Evolutionary conservation across 306 rosid species (phyloP).

Genomic region (Chamaecrista fasciculata): DNA sequence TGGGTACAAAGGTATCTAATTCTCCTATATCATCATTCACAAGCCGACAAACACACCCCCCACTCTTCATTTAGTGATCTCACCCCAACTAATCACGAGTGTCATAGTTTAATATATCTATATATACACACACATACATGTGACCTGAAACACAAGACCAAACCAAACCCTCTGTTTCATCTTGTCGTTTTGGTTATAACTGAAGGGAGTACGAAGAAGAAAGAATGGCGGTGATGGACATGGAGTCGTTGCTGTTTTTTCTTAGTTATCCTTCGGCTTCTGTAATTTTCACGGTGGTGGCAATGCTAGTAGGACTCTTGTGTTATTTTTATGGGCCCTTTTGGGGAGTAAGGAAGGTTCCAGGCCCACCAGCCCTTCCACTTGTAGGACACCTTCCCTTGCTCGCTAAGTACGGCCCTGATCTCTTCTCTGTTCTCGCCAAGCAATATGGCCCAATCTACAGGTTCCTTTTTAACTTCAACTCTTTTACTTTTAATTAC

Average conservation of each 20-base stretch:
- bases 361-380: constrained; percentile 83
- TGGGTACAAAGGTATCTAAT: constrained; percentile 36
- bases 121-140: neutral
- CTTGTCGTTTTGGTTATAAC: neutral
- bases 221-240: constrained; percentile 26
- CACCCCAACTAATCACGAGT: constrained; percentile 20
- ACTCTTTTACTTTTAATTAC: no score
- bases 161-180: constrained; percentile 1
- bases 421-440: constrained; percentile 85
- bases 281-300: constrained; percentile 40
- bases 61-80: constrained; percentile 12
- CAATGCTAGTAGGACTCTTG: constrained; percentile 45
- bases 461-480: constrained; percentile 51
- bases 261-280: constrained; percentile 29
- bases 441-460: constrained; percentile 85
- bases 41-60: constrained; percentile 43
- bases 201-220: neutral
- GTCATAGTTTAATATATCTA: neutral
- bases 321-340: constrained; percentile 63
- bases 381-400: constrained; percentile 88
- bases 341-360: constrained; percentile 82
- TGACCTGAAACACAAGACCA: neutral
- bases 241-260: constrained; percentile 23
- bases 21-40: constrained; percentile 48
- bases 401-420: constrained; percentile 81